Evolutionary conservation across 306 rosid genomes (phyloP), one percentile per base, ranked within the genome.

Genomic region (Trifolium dubium): DNA sequence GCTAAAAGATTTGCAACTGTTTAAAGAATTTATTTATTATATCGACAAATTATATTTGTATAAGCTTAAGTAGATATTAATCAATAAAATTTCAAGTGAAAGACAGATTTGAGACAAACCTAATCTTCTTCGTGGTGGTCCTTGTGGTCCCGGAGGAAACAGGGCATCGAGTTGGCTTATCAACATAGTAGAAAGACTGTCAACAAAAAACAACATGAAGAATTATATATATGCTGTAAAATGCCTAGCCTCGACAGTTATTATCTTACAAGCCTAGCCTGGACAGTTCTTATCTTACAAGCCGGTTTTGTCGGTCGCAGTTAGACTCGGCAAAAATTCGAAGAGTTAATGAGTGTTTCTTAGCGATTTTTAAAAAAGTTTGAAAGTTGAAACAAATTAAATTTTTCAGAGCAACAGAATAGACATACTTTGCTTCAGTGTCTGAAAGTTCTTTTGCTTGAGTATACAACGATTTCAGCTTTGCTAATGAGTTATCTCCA

Each of bases 401-500:
- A 19, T 65, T 47, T 41, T 73, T 31, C 55, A 69, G 61, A 75
- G 81, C 37, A 44, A 69, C 32, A 86, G 44, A 77, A 55, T 41
- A 58, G 74, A 64, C 80, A 8, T 79, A 88, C 99, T 1, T 79
- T 40, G 88, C 90, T 92, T 94, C 99, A 31, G 0, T 79, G 59
- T 92, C 96, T 1, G 99, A 94, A 70, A 90, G 93, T 0, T 92
- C 96, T 86, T 86, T 94, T 32, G 99, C 99, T 73, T 80, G 89
- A 70, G 87, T 78, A 79, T 94, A 94, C 73, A 94, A 78, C 18
- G 12, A 0, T 84, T 81, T 94, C 68, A 94, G 83, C 81, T 46
- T 92, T 5, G 84, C 40, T 71, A 94, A 88, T 1, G 99, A 90
- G 87, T 3, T 88, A 82, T 94, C 97, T 55, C 99, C 99, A 46